Base-by-base conservation (phyloP, 2,329 filamentous ascomycete species). In the Hypoxylon sp. region DNA sequence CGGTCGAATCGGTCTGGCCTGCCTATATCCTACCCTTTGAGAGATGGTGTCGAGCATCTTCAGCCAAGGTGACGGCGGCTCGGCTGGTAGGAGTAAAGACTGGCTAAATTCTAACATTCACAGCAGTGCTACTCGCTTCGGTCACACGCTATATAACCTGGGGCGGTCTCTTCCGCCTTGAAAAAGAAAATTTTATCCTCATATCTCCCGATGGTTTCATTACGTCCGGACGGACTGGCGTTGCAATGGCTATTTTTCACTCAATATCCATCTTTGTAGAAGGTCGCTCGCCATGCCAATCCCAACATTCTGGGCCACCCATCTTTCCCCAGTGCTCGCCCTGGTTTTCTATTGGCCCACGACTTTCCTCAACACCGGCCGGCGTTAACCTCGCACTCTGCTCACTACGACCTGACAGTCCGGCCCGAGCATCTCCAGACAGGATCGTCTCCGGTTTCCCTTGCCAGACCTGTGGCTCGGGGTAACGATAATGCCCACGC, bases 331-430 rank as follows among this genome's bases (percentile, higher is more conserved):
- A 23, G 26, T 42, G 60, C 33, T 49, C 62, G 62, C 62, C 62
- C 51, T 58, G 20, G 29, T 60, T 60, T 56, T 55, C n/a, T 6
- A 65, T 65, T 65, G 62, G 62, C 48, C 41, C 17, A 40, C 20
- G n/a, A 43, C 42, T 24, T 29, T 50, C 43, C 50, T 11, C 21
- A 23, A 42, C 21, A 33, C 35, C 47, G 31, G 55, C 33, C 51
- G 40, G 50, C 27, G 48, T 49, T 49, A 41, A 29, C 33, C 41
- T 55, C 20, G 33, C 55, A 51, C 47, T 49, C 43, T 50, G 35
- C 48, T 55, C 61, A 27, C 20, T 60, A 29, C 56, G 10, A 59
- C 56, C 45, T 51, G 29, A 50, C 33, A 20, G 41, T 54, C 52
- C 53, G 48, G 48, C 41, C 53, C 52, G 52, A 55, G 15, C 17